Base-by-base conservation (phyloP, 805 yeast genomes). In the Allodekkera sacchari region DNA sequence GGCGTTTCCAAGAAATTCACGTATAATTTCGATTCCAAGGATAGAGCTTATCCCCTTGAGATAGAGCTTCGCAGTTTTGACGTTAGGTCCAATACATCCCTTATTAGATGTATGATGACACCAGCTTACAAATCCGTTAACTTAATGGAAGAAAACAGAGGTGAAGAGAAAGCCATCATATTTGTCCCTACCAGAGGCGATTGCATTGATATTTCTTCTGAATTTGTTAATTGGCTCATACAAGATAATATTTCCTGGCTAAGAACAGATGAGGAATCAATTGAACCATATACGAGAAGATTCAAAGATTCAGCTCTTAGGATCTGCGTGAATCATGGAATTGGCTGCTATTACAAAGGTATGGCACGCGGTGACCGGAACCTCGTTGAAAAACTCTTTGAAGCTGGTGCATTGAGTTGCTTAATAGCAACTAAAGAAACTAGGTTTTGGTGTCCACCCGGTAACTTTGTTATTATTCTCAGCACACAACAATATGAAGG, bases 401-500 rank as follows among this genome's bases (percentile, higher is more conserved):
- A 52, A 1, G 56, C 59, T n/a, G 73, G 73, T 16, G 66, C 65
- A 2, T 46, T 87, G 11, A 55, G 68, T 4, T 56, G 78, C 6
- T 36, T 87, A n/a, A 37, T 88, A 13, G 77, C 78, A 0, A 61
- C 87, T 0, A 66, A 66, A 33, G 88, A 77, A 3, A 64, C 74
- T 3, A 63, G 75, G 23, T 41, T 52, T 26, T 63, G 56, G 39
- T 54, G 63, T 6, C 84, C 88, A 0, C 25, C 52, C 1, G 74
- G 84, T 0, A 57, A 64, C 25, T 53, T 64, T 29, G 82, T 81
- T 3, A 53, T 81, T 18, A 63, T 89, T 5, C 49, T 79, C 35
- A 83, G 94, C 9, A 85, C 96, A 0, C 78, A 74, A 44, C 62
- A 55, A 13, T 80, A 63, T 47, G 92, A 83, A 27, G 89, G 83